Base-by-base conservation (phyloP, 495 filamentous ascomycete species). In the Bryoglossum gracile region DNA sequence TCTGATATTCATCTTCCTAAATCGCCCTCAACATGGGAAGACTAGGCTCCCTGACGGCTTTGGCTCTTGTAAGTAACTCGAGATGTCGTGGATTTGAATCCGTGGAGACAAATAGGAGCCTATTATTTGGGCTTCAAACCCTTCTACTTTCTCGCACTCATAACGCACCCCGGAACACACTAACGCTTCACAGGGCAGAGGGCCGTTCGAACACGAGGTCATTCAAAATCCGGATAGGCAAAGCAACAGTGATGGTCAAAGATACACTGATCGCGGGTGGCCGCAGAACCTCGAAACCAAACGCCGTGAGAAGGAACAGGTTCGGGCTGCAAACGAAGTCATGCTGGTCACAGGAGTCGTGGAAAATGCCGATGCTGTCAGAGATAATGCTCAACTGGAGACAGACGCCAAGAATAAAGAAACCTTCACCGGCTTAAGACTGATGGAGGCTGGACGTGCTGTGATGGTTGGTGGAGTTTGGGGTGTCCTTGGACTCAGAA, bases 231-330 rank as follows among this genome's bases (percentile, higher is more conserved):
- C 44, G n/a, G 37, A 38, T 36, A 26, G 25, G 16, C 24, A 5
- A 6, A 39, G 19, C 62, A 21, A 72, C 50, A 59, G 57, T 30
- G 75, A 73, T 53, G 70, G 65, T 23, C 84, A 87, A 65, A 67
- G 77, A 36, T 88, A 85, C 62, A 83, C 87, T 63, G 72, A 75
- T n/a, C 72, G 77, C 45, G 85, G 84, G 11, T 78, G 82, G 44
- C 80, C 84, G 5, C 65, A 80, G 30, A 87, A 87, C 56, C 72
- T 72, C 0, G 72, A 74, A 38, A 77, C 69, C 2, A 71, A 69
- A 46, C 59, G 64, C 10, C 68, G 71, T 52, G 74, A 75, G 48
- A 61, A 65, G 39, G 70, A 75, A 43, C 60, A 75, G 8, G 68
- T 79, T 16, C 65, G 74, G 23, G 69, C 75, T 21, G 72, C 76